Evolutionary conservation across 2,329 filamentous ascomycete species (phyloP).

Genomic region (Aspergillus felis): DNA sequence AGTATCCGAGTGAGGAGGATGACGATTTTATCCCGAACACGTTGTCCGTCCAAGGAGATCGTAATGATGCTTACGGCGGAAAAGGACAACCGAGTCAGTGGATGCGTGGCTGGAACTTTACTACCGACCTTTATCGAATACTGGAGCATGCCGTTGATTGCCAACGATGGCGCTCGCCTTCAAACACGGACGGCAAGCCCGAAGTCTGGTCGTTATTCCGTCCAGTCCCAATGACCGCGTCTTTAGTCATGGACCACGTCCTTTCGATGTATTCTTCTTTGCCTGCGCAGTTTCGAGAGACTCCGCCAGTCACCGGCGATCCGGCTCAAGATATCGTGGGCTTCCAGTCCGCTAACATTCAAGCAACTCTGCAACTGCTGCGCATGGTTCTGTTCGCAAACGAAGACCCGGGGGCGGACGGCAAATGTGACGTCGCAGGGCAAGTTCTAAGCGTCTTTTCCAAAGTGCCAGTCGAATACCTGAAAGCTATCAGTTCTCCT

Average conservation of each 20-base stretch:
- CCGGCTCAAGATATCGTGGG: neutral
- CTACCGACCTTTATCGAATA: slow-evolving; percentile 1
- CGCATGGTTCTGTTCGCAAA: neutral
- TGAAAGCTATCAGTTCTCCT: neutral
- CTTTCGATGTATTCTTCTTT: neutral
- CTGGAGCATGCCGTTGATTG: slow-evolving; percentile 1
- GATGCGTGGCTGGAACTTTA: slow-evolving; percentile 2
- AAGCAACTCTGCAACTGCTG: neutral
- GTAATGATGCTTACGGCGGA: neutral
- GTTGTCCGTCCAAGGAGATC: too few relatives aligned
- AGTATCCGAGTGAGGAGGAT: neutral
- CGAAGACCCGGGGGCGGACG: neutral
- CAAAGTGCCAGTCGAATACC: neutral
- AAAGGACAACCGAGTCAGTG: neutral
- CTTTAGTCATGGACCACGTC: neutral
- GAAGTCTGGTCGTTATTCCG: neutral
- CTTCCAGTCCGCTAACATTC: neutral
- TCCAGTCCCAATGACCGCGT: neutral
- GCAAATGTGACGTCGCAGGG: neutral
- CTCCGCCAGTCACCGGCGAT: neutral
- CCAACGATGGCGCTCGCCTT: neutral
- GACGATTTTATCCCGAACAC: neutral
- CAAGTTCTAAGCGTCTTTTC: neutral
- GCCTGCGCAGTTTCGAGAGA: neutral
- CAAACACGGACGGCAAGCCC: neutral